Percentiles rank a stretch among this genome's conserved stretches.
Evolutionary conservation across 163 green algal species (phyloP).

Genomic region (Chlorella variabilis): DNA sequence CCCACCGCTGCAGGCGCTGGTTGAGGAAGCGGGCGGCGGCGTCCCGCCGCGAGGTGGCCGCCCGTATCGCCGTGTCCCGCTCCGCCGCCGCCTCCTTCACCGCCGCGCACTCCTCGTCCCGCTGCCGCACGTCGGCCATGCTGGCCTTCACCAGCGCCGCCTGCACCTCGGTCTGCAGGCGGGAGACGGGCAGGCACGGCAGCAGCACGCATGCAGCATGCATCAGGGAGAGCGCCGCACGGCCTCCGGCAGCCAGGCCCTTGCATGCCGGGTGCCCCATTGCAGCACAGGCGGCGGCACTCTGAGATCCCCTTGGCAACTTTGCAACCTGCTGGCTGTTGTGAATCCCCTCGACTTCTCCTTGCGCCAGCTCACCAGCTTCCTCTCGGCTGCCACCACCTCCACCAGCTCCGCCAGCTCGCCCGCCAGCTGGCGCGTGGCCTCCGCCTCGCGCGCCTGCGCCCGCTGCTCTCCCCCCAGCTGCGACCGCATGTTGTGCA

Average conservation of each 20-base stretch:
- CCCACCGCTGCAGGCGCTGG: constrained; percentile 25
- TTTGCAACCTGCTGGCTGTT: too few relatives aligned
- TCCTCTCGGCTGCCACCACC: constrained; percentile 14
- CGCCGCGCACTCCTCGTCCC: constrained; percentile 16
- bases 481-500: background rate
- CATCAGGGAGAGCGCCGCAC: background rate
- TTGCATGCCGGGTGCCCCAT: too few relatives aligned
- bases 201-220: background rate
- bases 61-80: constrained; percentile 6
- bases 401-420: constrained; percentile 22
- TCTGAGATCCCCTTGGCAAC: too few relatives aligned
- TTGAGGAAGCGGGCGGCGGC: constrained; percentile 17
- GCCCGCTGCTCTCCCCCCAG: background rate
- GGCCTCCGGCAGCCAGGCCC: too few relatives aligned
- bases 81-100: background rate
- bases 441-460: background rate
- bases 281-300: too few relatives aligned
- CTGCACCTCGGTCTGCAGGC: constrained; percentile 29
- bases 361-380: constrained; percentile 23
- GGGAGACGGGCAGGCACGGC: background rate
- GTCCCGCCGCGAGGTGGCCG: constrained; percentile 8
- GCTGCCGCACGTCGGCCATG: constrained; percentile 7
- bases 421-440: background rate
- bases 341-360: too few relatives aligned
- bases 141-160: constrained; percentile 13